phyloP scores from a whole-genome alignment of 148 eudicot genomes.

The Fagopyrum esculentum region DNA sequence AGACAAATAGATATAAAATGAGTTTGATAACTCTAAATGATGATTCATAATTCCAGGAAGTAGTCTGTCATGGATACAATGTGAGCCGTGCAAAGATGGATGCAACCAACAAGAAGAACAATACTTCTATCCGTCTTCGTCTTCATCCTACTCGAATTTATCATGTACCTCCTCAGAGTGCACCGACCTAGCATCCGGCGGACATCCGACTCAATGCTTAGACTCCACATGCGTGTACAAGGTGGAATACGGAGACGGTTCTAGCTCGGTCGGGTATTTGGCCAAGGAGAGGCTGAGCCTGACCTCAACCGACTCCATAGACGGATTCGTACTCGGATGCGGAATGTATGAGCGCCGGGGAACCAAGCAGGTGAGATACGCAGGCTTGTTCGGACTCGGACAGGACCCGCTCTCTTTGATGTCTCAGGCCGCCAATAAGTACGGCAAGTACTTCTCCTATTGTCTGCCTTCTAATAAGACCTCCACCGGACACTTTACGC shows the following conservation, averaged over 20 bases:
- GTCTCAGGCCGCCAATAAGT: constrained; percentile 18
- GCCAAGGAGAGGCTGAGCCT: constrained; percentile 13
- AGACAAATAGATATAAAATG: too few relatives aligned
- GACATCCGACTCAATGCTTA: constrained; percentile 37
- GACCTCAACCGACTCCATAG: neutral
- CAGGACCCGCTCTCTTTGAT: constrained; percentile 13
- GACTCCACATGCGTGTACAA: constrained; percentile 46
- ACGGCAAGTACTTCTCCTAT: constrained; percentile 21
- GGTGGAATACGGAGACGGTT: constrained; percentile 58
- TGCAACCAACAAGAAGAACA: constrained; percentile 42
- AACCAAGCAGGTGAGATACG: neutral
- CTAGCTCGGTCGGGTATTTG: constrained; percentile 42
- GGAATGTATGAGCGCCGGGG: constrained; percentile 18
- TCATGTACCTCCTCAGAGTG: constrained; percentile 49
- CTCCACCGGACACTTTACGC: constrained; percentile 17
- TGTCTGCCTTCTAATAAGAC: constrained; percentile 14
- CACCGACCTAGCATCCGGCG: constrained; percentile 36
- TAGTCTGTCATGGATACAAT: constrained; percentile 47
- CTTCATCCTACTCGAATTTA: constrained; percentile 46
- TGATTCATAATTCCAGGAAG: constrained; percentile 18
- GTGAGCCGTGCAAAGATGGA: constrained; percentile 53
- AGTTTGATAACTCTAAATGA: too few relatives aligned
- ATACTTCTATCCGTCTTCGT: constrained; percentile 35
- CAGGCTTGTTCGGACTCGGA: constrained; percentile 21
- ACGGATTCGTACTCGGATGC: constrained; percentile 18